These are phyloP conservation scores for Candida parachauliodes DNA, from an alignment of 805 yeast genomes.

Conservation along the genomic window DNA sequence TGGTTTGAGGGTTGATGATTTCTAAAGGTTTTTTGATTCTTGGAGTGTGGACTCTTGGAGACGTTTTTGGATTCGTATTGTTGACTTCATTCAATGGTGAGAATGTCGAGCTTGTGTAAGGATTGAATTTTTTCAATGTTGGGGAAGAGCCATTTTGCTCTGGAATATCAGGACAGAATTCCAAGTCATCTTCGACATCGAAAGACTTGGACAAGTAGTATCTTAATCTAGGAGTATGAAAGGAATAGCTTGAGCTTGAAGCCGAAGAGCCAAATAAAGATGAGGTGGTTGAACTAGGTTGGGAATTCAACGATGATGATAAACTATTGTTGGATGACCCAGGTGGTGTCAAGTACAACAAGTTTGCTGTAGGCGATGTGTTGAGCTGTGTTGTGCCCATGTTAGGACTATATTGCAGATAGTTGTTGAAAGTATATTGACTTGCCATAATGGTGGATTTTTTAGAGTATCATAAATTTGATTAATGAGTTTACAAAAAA, in stretches of 20 bases:
- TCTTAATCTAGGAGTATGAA: slow-evolving; percentile 49
- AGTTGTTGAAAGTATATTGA: slow-evolving; percentile 32
- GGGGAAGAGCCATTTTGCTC: slow-evolving; percentile 31
- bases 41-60: slow-evolving; percentile 53
- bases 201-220: slow-evolving; percentile 58
- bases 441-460: slow-evolving; percentile 23
- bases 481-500: too few species aligned
- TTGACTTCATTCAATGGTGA: slow-evolving; percentile 45
- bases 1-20: slow-evolving; percentile 60
- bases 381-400: slow-evolving; percentile 13
- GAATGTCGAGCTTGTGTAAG: slow-evolving; percentile 62
- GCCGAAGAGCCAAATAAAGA: slow-evolving; percentile 9
- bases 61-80: slow-evolving; percentile 13
- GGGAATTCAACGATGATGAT: slow-evolving; percentile 6
- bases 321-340: slow-evolving; percentile 15
- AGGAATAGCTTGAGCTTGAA: slow-evolving; percentile 31
- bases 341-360: slow-evolving; percentile 22
- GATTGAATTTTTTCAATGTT: slow-evolving; percentile 53
- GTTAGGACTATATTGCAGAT: slow-evolving; percentile 28
- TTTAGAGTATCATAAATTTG: too few species aligned
- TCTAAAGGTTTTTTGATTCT: slow-evolving; percentile 58
- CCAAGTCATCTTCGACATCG: slow-evolving; percentile 61
- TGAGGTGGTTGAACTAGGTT: slow-evolving; percentile 13
- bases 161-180: slow-evolving; percentile 60
- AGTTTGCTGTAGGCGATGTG: slow-evolving; percentile 13